These are phyloP conservation scores for Cutaneotrichosporon curvatum DNA, from an alignment of 1,284 basidiomycete species.

Conservation along the genomic window DNA sequence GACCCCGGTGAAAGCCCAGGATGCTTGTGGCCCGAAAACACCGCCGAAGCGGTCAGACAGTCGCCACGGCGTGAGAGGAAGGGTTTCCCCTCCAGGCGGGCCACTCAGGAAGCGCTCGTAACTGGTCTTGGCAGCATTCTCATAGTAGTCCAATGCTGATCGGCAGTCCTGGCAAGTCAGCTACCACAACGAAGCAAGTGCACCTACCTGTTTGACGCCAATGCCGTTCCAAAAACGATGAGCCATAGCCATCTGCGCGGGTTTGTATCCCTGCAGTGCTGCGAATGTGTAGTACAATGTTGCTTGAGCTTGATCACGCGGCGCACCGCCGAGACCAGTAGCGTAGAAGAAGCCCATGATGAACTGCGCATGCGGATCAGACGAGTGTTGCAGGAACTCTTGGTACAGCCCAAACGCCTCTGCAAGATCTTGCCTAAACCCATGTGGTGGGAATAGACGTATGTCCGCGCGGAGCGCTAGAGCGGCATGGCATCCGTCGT, in stretches of 20 bases:
- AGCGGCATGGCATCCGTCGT: constrained; percentile 69
- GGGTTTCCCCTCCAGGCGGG: constrained; percentile 80
- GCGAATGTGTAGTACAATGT: constrained; percentile 90
- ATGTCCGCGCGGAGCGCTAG: constrained; percentile 63
- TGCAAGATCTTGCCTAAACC: constrained; percentile 30
- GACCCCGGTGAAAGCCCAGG: constrained; percentile 56
- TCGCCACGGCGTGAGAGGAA: constrained; percentile 73
- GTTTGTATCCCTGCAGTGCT: constrained; percentile 74
- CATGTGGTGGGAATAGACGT: constrained; percentile 51
- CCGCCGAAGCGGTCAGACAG: constrained; percentile 88
- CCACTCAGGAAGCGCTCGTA: constrained; percentile 70
- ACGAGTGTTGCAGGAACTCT: constrained; percentile 41
- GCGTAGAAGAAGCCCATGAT: constrained; percentile 79
- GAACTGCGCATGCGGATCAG: constrained; percentile 73
- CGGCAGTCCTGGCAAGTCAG: constrained; percentile 56
- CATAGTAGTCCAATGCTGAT: constrained; percentile 76
- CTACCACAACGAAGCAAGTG: background rate
- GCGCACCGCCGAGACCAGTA: constrained; percentile 66
- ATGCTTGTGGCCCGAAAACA: constrained; percentile 82
- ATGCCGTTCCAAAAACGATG: constrained; percentile 96
- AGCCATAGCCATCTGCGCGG: constrained; percentile 85
- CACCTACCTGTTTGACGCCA: constrained; percentile 61
- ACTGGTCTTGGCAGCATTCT: constrained; percentile 74
- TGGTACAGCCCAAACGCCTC: constrained; percentile 23
- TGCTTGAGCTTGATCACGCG: constrained; percentile 52